Conservation (phyloP, 2,329 filamentous ascomycete genomes). For the Plectosphaerella sp. region DNA sequence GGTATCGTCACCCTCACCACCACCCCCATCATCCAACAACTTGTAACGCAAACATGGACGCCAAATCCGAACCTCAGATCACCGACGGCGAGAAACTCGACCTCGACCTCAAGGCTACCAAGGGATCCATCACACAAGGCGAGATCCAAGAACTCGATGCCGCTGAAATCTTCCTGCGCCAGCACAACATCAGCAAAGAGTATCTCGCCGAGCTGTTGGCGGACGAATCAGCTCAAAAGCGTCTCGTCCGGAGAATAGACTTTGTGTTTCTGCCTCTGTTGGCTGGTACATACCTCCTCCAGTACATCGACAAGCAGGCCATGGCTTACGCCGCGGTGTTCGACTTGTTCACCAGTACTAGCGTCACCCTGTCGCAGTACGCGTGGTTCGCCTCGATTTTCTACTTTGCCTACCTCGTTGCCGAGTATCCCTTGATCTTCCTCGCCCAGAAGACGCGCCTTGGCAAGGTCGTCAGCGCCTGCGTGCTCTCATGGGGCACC, state of each 20-base stretch:
- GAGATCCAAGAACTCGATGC: conserved; percentile 34
- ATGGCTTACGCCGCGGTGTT: conserved; percentile 51
- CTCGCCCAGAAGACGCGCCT: conserved; percentile 28
- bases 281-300: conserved; percentile 42
- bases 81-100: conserved; percentile 3
- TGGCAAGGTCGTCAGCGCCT: conserved; percentile 26
- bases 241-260: conserved; percentile 41
- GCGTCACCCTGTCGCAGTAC: conserved; percentile 42
- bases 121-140: conserved; percentile 5
- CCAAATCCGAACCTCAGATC: conserved; percentile 1
- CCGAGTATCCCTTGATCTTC: conserved; percentile 32
- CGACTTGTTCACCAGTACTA: conserved; percentile 44
- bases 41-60: neutral
- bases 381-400: conserved; percentile 52
- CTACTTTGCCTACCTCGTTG: conserved; percentile 43
- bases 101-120: conserved; percentile 9
- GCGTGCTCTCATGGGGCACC: conserved; percentile 26
- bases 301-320: conserved; percentile 54
- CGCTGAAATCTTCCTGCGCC: conserved; percentile 41
- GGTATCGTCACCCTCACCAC: too few species aligned
- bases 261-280: conserved; percentile 46
- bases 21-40: too few species aligned
- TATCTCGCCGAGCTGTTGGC: conserved; percentile 38
- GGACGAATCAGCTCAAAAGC: conserved; percentile 26
- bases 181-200: conserved; percentile 37